Percentiles rank a stretch among this genome's conserved stretches.
phyloP scores from a whole-genome alignment of 163 green algal genomes.

The Coccomyxa subellipsoidea region DNA sequence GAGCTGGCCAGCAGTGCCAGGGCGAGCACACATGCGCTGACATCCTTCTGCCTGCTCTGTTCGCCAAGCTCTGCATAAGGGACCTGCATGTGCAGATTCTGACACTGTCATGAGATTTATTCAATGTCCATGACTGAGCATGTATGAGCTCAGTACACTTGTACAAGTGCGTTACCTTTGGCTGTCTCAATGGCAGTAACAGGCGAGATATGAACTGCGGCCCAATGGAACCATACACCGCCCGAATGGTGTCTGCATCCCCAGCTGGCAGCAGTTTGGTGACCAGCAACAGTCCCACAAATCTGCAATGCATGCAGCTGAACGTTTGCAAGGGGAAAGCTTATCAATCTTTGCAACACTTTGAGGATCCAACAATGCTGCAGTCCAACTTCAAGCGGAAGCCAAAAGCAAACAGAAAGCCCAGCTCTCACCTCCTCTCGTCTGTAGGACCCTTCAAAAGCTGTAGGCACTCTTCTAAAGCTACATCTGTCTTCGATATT shows the following conservation, averaged over 20 bases:
- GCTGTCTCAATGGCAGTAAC: slow-evolving; percentile 54
- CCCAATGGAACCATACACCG: slow-evolving; percentile 57
- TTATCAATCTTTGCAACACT: neutral
- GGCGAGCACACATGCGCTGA: slow-evolving; percentile 28
- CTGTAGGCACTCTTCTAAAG: slow-evolving; percentile 44
- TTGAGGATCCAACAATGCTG: neutral
- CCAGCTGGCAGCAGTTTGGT: slow-evolving; percentile 57
- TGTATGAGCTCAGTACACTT: neutral
- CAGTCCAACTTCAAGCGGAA: neutral
- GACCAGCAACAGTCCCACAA: slow-evolving; percentile 74
- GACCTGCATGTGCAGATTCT: neutral
- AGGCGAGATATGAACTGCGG: slow-evolving; percentile 57
- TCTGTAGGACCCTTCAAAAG: slow-evolving; percentile 52
- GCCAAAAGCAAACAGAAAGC: slow-evolving; percentile 7
- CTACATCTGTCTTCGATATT: neutral
- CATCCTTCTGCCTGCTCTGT: slow-evolving; percentile 10
- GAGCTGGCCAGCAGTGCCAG: slow-evolving; percentile 50
- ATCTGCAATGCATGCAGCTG: slow-evolving; percentile 37
- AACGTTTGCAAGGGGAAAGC: neutral
- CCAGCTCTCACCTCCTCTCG: slow-evolving; percentile 37
- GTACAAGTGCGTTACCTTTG: neutral
- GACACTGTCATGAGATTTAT: no score
- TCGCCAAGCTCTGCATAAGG: neutral
- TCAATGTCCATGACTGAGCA: neutral
- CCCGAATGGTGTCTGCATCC: slow-evolving; percentile 26